Base-by-base conservation (phyloP, 306 rosid species). In the Cicer judaicum region DNA sequence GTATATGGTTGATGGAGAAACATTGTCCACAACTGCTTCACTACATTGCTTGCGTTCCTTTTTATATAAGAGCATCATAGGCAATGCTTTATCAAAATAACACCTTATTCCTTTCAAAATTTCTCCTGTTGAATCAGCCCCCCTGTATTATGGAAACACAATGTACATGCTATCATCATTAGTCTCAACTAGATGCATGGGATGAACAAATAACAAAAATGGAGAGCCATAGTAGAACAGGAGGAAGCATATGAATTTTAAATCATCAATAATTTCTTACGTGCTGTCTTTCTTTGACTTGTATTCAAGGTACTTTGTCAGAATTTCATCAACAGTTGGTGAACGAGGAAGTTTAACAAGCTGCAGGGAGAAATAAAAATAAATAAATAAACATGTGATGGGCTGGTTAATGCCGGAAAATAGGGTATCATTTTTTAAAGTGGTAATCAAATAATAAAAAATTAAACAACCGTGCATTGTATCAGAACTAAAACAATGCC, bases 291-390 rank as follows among this genome's bases (percentile, higher is more conserved):
- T 92, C 87, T 92, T 92, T 76, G 93, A 76, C 65, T 93, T 91
- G 88, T 85, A 87, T 44, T 95, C 99, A 34, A 92, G 90, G 86
- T 87, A 95, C 87, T 88, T 90, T 0, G 90, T 78, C 84, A 95
- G 78, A 82, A 95, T 92, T 21, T 92, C 98, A 86, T 95, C 99
- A 62, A 95, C 89, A 16, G 96, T 90, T 39, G 99, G 99, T n/a
- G 98, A 86, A 36, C 99, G 93, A 29, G 99, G 99, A 85, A 95
- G 99, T 55, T 85, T 90, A 68, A 95, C 97, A 64, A 95, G 90
- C 99, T 95, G 88, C 82, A 84, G 80, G 80, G 11, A 67, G 76
- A 75, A 70, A 74, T 39, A 52, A 72, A 59, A 76, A 65, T 21
- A 56, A 72, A 46, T 72, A 29, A 68, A 73, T 78, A 57, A 76